Base-by-base conservation (phyloP, 2,329 filamentous ascomycete genomes). In the Pyricularia grisea region DNA sequence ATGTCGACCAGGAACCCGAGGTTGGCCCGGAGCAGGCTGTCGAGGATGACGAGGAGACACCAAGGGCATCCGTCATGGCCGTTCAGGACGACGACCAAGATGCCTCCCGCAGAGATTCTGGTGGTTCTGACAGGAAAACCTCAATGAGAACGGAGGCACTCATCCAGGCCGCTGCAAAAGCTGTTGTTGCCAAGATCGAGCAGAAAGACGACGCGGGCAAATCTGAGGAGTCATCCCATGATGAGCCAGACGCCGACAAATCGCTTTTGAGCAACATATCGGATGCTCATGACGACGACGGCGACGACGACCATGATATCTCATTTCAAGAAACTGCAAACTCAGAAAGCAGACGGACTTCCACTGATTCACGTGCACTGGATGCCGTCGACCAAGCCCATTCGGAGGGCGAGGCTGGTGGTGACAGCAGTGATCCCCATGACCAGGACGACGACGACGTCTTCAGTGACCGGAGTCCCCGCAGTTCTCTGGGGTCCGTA, bases 361-460 rank as follows among this genome's bases (percentile, higher is more conserved):
- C 74, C 3, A 67, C 71, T n/a, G 71, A 70, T 3, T 74, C 74
- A 0, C 70, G 71, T 4, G 72, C 73, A 25, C 31, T 30, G n/a
- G 63, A 60, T 20, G 72, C 73, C 68, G 68, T 68, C 17, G 65
- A 69, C 14, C 70, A 73, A 4, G 73, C 72, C 7, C 73, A 73
- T 0, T 70, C 67, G 7, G 75, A 76, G 9, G 73, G 74, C 76
- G 78, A 79, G 12, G 75, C 78, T 11, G 77, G 73, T 20, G 80
- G 76, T 9, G 81, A 84, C 65, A 82, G 78, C 74, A 84, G 82
- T 75, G 86, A 83, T 0, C 84, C 83, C 68, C 80, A 85, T 70
- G 83, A 82, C 33, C 84, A 86, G 23, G 84, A 87, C 72, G 84
- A 86, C 27, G 84, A 87, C 72, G 85, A 87, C 67, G 83, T 88